Evolutionary conservation across 371 early-diverging fungal genomes (phyloP).

Genomic region (Saksenaea oblongispora): DNA sequence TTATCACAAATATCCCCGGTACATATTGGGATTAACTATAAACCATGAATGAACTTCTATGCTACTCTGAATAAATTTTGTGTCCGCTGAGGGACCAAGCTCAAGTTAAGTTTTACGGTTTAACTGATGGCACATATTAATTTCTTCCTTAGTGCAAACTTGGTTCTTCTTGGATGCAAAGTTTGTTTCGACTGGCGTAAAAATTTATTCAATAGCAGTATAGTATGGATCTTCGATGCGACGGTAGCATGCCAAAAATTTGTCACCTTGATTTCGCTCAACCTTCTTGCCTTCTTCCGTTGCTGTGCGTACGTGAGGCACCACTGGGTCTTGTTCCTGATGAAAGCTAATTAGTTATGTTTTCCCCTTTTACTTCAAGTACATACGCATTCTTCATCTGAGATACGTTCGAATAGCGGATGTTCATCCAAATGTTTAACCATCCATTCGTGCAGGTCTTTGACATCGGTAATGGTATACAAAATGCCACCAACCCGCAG

Average conservation of each 20-base stretch:
- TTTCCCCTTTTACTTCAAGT: background rate
- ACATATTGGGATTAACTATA: too few species aligned
- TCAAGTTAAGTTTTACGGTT: too few species aligned
- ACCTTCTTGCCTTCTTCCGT: slow-evolving; percentile 99
- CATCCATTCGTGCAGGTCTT: slow-evolving; percentile 96
- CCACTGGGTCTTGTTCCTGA: slow-evolving; percentile 83
- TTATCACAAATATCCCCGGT: too few species aligned
- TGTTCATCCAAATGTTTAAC: slow-evolving; percentile 91
- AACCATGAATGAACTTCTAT: too few species aligned
- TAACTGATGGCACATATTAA: too few species aligned
- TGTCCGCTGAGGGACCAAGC: too few species aligned
- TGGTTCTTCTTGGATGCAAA: too few species aligned
- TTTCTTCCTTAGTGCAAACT: too few species aligned
- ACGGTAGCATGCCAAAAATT: slow-evolving; percentile 91
- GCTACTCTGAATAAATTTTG: too few species aligned
- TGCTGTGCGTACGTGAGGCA: slow-evolving; percentile 78
- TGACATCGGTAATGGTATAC: slow-evolving; percentile 96
- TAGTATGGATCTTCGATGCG: slow-evolving; percentile 66
- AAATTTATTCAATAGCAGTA: too few species aligned
- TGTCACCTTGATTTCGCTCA: slow-evolving; percentile 90
- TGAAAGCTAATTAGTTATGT: background rate
- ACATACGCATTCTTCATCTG: slow-evolving; percentile 81
- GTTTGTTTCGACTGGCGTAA: too few species aligned
- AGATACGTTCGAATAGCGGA: slow-evolving; percentile 88
- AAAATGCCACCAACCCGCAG: slow-evolving; percentile 88